Conservation (phyloP, 2,329 filamentous ascomycete genomes). For the Aspergillus sclerotialis region DNA sequence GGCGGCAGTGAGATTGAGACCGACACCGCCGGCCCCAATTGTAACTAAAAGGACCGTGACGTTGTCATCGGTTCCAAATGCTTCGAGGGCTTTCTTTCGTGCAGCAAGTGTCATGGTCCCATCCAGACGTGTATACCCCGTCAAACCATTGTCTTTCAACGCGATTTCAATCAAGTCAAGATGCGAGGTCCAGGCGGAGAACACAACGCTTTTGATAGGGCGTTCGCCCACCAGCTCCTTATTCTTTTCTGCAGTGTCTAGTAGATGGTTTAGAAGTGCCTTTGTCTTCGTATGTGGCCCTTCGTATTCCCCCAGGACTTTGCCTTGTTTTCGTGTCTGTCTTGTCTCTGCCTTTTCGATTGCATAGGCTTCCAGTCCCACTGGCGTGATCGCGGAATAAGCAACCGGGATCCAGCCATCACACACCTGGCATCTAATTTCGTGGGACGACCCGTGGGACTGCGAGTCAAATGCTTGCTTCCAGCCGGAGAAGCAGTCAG, state of each 20-base stretch:
- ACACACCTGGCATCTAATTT: conserved; percentile 61
- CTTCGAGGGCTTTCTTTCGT: conserved; percentile 67
- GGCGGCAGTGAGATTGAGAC: conserved; percentile 80
- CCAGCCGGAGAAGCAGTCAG: conserved; percentile 60
- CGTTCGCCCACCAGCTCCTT: conserved; percentile 50
- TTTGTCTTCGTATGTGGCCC: conserved; percentile 90
- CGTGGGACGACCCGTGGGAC: conserved; percentile 38
- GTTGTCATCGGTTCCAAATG: conserved; percentile 64
- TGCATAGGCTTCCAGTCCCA: conserved; percentile 43
- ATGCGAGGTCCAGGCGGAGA: conserved; percentile 93
- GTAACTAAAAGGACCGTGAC: conserved; percentile 83
- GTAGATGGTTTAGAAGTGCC: conserved; percentile 69
- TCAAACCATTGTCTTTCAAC: conserved; percentile 50
- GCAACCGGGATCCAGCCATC: conserved; percentile 54
- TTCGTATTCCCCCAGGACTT: conserved; percentile 60
- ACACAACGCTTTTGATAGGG: conserved; percentile 88
- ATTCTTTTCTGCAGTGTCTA: conserved; percentile 55
- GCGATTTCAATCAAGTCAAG: conserved; percentile 86
- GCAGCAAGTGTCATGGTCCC: conserved; percentile 75
- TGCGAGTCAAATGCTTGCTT: conserved; percentile 45
- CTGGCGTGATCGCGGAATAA: conserved; percentile 62
- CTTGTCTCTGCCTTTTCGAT: conserved; percentile 52
- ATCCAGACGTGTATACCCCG: conserved; percentile 71
- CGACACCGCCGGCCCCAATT: conserved; percentile 84
- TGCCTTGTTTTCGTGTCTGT: conserved; percentile 49